Conservation (phyloP, 2,329 filamentous ascomycete genomes). For the Fusarium tricinctum region DNA sequence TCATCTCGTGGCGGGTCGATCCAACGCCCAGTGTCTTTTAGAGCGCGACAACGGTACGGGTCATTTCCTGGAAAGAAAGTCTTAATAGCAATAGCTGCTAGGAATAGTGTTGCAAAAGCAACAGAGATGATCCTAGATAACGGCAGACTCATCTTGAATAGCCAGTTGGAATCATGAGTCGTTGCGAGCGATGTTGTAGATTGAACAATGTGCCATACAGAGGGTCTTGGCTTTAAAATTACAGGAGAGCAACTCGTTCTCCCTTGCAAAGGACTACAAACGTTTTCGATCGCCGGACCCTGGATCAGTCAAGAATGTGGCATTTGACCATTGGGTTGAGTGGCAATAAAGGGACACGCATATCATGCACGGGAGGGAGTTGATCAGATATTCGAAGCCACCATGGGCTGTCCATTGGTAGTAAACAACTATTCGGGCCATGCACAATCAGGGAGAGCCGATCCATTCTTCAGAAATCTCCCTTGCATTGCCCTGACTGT, state of each 20-base stretch:
- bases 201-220: not conserved
- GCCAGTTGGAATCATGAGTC: not conserved
- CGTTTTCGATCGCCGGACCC: not conserved
- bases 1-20: constrained; percentile 47
- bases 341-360: not conserved
- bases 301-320: not conserved
- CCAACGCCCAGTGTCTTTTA: constrained; percentile 1
- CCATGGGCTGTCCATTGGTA: too few relatives aligned
- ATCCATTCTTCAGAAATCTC: not conserved
- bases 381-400: too few relatives aligned
- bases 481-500: too few relatives aligned
- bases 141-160: not conserved
- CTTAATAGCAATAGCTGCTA: not conserved
- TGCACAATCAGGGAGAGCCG: too few relatives aligned
- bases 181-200: too few relatives aligned
- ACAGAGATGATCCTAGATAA: not conserved
- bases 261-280: not conserved
- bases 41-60: not conserved
- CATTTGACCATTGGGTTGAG: not conserved
- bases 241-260: not conserved
- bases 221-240: not conserved
- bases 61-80: not conserved
- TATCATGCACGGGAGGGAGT: not conserved
- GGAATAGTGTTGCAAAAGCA: not conserved
- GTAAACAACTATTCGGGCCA: too few relatives aligned